Conservation (phyloP, 2,329 filamentous ascomycete species). For the Fusarium chlamydosporum region DNA sequence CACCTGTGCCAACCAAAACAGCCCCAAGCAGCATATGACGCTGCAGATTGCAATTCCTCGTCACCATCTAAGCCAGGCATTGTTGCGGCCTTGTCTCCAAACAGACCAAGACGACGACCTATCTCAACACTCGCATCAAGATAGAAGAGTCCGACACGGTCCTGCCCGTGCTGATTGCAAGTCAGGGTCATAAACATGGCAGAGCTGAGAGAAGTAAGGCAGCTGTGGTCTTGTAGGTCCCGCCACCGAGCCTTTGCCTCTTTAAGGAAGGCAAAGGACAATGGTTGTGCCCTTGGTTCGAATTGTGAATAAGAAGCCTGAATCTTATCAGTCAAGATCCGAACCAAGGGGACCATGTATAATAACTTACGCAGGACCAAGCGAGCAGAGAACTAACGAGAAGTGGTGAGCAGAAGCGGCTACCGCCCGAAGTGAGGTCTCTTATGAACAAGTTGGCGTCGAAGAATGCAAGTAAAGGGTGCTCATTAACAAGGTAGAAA, state of each 20-base stretch:
- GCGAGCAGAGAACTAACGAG: conserved; percentile 28
- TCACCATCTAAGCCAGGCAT: not conserved
- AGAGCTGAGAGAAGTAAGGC: not conserved
- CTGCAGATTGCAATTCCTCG: not conserved
- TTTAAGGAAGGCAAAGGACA: conserved; percentile 1
- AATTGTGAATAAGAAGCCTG: conserved; percentile 30
- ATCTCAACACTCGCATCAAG: conserved; percentile 19
- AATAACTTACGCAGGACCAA: conserved; percentile 24
- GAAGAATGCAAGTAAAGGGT: conserved; percentile 22
- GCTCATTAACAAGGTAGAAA: conserved; percentile 21
- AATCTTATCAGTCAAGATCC: accelerated
- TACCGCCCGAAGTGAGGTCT: not conserved
- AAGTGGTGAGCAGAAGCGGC: conserved; percentile 22
- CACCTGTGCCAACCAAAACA: conserved; percentile 29
- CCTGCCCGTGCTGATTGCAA: conserved; percentile 16
- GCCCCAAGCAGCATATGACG: conserved; percentile 22
- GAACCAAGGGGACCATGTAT: accelerated
- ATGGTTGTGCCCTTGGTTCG: not conserved
- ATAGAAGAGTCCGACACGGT: conserved; percentile 3
- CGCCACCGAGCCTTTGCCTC: conserved; percentile 18
- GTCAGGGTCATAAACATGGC: conserved; percentile 20
- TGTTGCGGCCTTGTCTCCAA: not conserved
- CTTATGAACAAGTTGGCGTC: conserved; percentile 17
- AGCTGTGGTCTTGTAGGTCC: not conserved
- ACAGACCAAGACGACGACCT: conserved; percentile 2